Conservation (phyloP, 345 rosid genomes). For the Firmiana major region DNA sequence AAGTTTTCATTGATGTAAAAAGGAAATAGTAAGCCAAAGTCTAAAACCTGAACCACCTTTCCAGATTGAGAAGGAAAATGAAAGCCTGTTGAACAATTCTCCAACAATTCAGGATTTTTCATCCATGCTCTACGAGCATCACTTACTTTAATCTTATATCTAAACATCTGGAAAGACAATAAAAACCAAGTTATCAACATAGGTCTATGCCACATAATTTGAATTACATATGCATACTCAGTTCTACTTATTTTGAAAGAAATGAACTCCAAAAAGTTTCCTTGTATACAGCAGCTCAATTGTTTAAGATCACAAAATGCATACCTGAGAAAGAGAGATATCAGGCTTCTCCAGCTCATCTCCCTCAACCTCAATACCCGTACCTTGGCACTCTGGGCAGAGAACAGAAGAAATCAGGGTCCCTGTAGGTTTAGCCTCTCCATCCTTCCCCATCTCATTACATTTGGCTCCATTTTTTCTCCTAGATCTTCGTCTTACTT, state of each 20-base stretch:
- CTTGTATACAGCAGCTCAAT: background rate
- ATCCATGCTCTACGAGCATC: slow-evolving; percentile 86
- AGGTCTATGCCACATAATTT: background rate
- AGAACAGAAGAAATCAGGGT: slow-evolving; percentile 52
- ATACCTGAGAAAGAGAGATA: slow-evolving; percentile 79
- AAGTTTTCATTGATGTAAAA: background rate
- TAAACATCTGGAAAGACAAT: slow-evolving; percentile 60
- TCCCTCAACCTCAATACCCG: slow-evolving; percentile 56
- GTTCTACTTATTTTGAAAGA: background rate
- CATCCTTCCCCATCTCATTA: slow-evolving; percentile 31
- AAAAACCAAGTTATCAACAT: background rate
- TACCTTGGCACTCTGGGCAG: slow-evolving; percentile 98
- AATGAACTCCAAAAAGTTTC: background rate
- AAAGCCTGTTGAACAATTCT: slow-evolving; percentile 80
- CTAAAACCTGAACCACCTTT: slow-evolving; percentile 43
- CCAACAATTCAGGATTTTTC: slow-evolving; percentile 66
- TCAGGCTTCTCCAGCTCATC: slow-evolving; percentile 57
- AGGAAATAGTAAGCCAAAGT: slow-evolving; percentile 5
- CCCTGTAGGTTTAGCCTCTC: slow-evolving; percentile 25
- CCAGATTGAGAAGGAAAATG: slow-evolving; percentile 50
- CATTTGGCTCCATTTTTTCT: slow-evolving; percentile 46
- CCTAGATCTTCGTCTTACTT: slow-evolving; percentile 48
- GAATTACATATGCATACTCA: background rate
- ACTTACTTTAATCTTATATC: slow-evolving; percentile 61
- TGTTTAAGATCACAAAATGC: slow-evolving; percentile 1